Conservation (phyloP, 1,139 yeast genomes). For the Saccharomyces uvarum region DNA sequence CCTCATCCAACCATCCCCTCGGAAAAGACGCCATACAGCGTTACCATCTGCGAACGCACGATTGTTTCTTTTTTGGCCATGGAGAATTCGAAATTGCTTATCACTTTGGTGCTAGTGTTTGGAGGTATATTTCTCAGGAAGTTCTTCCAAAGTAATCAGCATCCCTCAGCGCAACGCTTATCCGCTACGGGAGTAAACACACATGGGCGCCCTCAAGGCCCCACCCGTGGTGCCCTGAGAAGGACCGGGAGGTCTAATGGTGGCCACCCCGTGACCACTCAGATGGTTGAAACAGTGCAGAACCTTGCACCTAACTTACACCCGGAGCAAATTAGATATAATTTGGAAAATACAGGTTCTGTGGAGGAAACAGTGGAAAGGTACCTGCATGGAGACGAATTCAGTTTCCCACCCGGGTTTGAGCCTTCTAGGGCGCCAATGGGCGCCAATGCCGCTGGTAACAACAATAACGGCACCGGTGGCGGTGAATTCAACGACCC, state of each 20-base stretch:
- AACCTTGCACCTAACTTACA: conserved; percentile 67
- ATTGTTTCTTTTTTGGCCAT: background rate
- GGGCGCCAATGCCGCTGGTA: background rate
- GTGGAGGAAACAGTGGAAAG: conserved; percentile 70
- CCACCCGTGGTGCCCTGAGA: conserved; percentile 4
- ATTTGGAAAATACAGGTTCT: conserved; percentile 57
- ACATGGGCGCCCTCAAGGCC: conserved; percentile 1
- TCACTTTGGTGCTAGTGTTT: background rate
- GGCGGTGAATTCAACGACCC: conserved; percentile 17
- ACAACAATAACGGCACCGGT: background rate
- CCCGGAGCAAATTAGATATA: conserved; percentile 55
- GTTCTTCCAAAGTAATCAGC: background rate
- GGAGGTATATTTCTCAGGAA: background rate
- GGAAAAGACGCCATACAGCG: background rate
- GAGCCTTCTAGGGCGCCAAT: conserved; percentile 4
- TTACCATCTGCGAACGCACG: background rate
- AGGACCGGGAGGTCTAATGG: conserved; percentile 12
- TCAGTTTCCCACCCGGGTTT: conserved; percentile 56
- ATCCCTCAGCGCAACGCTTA: conserved; percentile 1
- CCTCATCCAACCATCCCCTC: background rate
- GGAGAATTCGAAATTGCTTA: background rate
- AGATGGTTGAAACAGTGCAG: conserved; percentile 76
- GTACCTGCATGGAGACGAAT: conserved; percentile 49
- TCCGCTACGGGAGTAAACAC: conserved; percentile 1
- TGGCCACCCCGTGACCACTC: conserved; percentile 43